These are phyloP conservation scores for Pyrenophora teres DNA, from an alignment of 2,329 filamentous ascomycete genomes.

Conservation along the genomic window DNA sequence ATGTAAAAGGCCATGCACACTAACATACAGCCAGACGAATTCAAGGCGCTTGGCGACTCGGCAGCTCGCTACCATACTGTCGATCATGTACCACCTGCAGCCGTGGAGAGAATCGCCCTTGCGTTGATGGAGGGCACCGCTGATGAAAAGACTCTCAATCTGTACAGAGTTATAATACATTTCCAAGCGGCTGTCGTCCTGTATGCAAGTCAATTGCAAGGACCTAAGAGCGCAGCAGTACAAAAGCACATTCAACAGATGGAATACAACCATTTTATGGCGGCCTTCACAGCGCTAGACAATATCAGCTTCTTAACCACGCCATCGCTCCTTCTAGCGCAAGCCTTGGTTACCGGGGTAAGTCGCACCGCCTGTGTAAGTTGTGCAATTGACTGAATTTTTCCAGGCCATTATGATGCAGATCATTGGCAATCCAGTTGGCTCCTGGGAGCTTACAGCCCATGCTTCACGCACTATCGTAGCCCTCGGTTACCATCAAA, in stretches of 20 bases:
- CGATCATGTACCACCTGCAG: constrained; percentile 39
- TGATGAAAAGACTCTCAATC: constrained; percentile 34
- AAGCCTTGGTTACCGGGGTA: constrained; percentile 39
- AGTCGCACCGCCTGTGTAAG: constrained; percentile 2
- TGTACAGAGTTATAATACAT: constrained; percentile 42
- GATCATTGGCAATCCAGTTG: constrained; percentile 40
- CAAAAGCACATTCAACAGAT: constrained; percentile 33
- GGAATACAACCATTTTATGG: constrained; percentile 35
- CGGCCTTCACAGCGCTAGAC: constrained; percentile 38
- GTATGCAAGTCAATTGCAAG: constrained; percentile 31
- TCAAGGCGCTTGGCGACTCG: constrained; percentile 14
- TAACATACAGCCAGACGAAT: constrained; percentile 23
- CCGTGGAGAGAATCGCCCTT: constrained; percentile 37
- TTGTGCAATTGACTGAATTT: not conserved
- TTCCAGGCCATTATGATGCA: constrained; percentile 40
- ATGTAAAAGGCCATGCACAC: not conserved
- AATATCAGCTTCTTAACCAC: constrained; percentile 33
- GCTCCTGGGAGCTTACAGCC: constrained; percentile 39
- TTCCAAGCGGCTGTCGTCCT: constrained; percentile 36
- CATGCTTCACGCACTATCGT: constrained; percentile 40
- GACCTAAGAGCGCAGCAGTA: constrained; percentile 28
- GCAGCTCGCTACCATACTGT: constrained; percentile 31
- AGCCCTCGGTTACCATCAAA: constrained; percentile 39
- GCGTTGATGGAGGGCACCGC: constrained; percentile 35
- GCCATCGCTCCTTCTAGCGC: constrained; percentile 36